Evolutionary conservation across 2,329 filamentous ascomycete species (phyloP).

Genomic region (Penicillium sp.): DNA sequence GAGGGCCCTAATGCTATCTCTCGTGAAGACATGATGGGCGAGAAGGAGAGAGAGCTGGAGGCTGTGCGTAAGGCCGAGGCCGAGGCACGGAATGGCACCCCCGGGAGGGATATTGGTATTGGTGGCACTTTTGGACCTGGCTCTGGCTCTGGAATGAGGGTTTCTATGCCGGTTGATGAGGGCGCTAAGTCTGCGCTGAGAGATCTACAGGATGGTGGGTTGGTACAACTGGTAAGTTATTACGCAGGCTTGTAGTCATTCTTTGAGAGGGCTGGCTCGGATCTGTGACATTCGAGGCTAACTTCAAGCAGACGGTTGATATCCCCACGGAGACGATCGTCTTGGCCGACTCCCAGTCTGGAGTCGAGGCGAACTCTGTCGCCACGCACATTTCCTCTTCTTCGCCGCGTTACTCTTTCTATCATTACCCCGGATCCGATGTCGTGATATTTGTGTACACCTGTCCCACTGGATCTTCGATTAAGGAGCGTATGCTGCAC

Average conservation of each 20-base stretch:
- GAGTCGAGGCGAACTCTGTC: constrained; percentile 45
- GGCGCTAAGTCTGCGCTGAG: constrained; percentile 53
- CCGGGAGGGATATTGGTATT: constrained; percentile 47
- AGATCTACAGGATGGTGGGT: constrained; percentile 33
- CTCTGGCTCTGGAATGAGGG: constrained; percentile 37
- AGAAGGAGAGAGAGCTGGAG: constrained; percentile 58
- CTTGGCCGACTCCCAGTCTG: constrained; percentile 46
- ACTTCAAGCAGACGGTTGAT: constrained; percentile 37
- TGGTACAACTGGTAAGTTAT: constrained; percentile 51
- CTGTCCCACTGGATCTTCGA: constrained; percentile 58
- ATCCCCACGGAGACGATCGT: constrained; percentile 53
- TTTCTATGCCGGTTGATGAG: constrained; percentile 53
- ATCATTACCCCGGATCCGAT: constrained; percentile 49
- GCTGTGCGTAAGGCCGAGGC: constrained; percentile 59
- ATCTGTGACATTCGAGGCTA: constrained; percentile 12
- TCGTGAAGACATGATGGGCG: constrained; percentile 55
- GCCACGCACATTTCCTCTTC: constrained; percentile 47
- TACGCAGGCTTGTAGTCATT: background rate
- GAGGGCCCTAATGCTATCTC: constrained; percentile 28
- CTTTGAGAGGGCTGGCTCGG: background rate
- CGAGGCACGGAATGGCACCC: constrained; percentile 53
- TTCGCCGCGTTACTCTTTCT: constrained; percentile 61
- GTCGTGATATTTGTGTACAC: constrained; percentile 62
- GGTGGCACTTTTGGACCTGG: constrained; percentile 36
- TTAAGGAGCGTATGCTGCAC: constrained; percentile 66